phyloP scores from a whole-genome alignment of 805 yeast genomes.

The Ogataea ganodermae region DNA sequence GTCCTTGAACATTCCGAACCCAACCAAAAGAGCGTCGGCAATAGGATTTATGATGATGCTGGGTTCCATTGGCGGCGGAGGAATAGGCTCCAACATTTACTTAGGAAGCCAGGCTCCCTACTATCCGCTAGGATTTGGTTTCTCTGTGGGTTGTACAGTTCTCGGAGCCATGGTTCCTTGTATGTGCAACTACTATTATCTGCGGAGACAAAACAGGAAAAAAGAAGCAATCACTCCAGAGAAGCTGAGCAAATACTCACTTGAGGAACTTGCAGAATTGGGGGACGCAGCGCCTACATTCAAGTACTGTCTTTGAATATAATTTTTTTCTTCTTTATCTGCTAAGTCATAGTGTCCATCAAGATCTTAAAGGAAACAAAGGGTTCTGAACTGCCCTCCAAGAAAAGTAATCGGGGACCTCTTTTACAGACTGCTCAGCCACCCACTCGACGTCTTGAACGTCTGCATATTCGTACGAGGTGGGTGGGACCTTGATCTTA shows the following conservation, averaged over 20 bases:
- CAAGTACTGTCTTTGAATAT: slow-evolving; percentile 26
- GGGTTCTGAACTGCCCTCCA: no score
- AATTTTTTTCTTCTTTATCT: no score
- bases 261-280: slow-evolving; percentile 37
- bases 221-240: slow-evolving; percentile 13
- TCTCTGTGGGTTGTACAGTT: slow-evolving; percentile 22
- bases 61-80: slow-evolving; percentile 32
- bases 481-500: no score
- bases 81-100: slow-evolving; percentile 23
- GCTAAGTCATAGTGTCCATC: no score
- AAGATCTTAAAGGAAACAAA: no score
- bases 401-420: no score
- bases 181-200: slow-evolving; percentile 17
- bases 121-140: slow-evolving; percentile 23
- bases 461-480: no score
- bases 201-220: slow-evolving; percentile 13
- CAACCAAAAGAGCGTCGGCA: slow-evolving; percentile 46
- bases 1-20: slow-evolving; percentile 23
- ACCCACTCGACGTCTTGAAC: no score
- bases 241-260: slow-evolving; percentile 29
- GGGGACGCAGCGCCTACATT: slow-evolving; percentile 47
- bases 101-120: slow-evolving; percentile 19
- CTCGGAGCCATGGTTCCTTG: slow-evolving; percentile 24
- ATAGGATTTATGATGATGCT: slow-evolving; percentile 46
- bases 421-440: no score